Percentiles rank a stretch among this genome's conserved stretches.
Evolutionary conservation across 2,329 filamentous ascomycete genomes (phyloP).

Genomic region (Aspergillus sp.): DNA sequence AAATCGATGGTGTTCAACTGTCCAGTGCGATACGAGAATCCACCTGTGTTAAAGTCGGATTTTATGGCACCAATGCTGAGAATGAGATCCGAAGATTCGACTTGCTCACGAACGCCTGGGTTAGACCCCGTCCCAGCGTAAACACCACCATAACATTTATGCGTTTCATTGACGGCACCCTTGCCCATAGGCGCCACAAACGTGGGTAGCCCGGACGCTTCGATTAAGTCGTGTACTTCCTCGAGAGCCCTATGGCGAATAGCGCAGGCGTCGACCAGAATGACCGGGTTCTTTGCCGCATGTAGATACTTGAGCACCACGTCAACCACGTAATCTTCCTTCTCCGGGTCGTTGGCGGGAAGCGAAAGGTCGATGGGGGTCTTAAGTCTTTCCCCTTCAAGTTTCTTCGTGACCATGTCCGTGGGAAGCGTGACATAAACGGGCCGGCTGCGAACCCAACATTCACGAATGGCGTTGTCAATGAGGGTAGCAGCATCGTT

Average conservation of each 20-base stretch:
- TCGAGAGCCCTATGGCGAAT: slow-evolving; percentile 71
- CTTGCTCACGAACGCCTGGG: slow-evolving; percentile 44
- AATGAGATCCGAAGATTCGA: slow-evolving; percentile 43
- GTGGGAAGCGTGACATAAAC: slow-evolving; percentile 83
- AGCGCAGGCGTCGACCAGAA: slow-evolving; percentile 81
- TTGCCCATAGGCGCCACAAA: slow-evolving; percentile 94
- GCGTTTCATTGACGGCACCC: slow-evolving; percentile 74
- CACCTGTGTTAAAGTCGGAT: slow-evolving; percentile 56
- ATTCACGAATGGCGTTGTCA: slow-evolving; percentile 73
- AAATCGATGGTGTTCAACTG: slow-evolving; percentile 81
- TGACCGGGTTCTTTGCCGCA: slow-evolving; percentile 70
- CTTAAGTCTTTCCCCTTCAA: slow-evolving; percentile 72
- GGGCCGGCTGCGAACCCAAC: slow-evolving; percentile 71
- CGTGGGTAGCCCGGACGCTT: slow-evolving; percentile 72
- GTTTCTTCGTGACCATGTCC: slow-evolving; percentile 73
- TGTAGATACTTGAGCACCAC: slow-evolving; percentile 73
- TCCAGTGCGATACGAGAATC: slow-evolving; percentile 79
- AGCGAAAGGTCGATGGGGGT: slow-evolving; percentile 67
- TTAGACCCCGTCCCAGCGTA: slow-evolving; percentile 79
- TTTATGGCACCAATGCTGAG: slow-evolving; percentile 47
- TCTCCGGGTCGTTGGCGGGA: slow-evolving; percentile 65
- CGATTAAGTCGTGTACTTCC: slow-evolving; percentile 71
- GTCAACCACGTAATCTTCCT: slow-evolving; percentile 80
- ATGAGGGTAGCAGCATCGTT: slow-evolving; percentile 71
- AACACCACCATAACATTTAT: slow-evolving; percentile 76